Base-by-base conservation (phyloP, 352 stramenopile species). In the Globisporangium heterothallicum region DNA sequence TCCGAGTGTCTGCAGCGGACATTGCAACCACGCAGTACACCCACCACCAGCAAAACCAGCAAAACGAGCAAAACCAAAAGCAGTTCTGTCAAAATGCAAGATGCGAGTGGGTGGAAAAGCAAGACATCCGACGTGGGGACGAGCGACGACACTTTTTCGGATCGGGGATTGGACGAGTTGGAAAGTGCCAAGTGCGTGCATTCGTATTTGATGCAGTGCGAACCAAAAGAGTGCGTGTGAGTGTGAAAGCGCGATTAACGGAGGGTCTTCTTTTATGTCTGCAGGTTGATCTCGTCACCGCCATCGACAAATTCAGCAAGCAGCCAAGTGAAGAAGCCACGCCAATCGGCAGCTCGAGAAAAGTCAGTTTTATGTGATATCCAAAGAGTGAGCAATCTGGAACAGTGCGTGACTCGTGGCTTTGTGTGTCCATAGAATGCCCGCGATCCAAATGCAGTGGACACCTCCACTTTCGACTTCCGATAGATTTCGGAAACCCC, bases 381-480 rank as follows among this genome's bases (percentile, higher is more conserved):
- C n/a, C n/a, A n/a, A n/a, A n/a, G n/a, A n/a, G n/a, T n/a, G 7
- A 13, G 21, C 43, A 42, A 25, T 6, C 27, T 25, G 25, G 32
- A n/a, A 42, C 24, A 21, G 22, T 9, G 49, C 10, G 25, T 36
- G 24, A 27, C 52, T 13, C 36, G 24, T 53, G 25, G 48, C 1
- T 24, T 46, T 14, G 16, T 40, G 14, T 14, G 21, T 35, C 21
- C 10, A 0, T 46, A 87, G 70, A 18, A 87, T 85, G 76, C 71
- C 72, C 42, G 69, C 69, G 18, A 85, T 85, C 32, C 76, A 64
- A 30, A 87, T 85, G 76, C 70, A 84, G 34, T 84, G 75, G 75
- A 78, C 72, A 32, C 69, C 66, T 14, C 62, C 59, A 16, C 55
- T 10, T 42, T 14, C 53, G 49, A 19, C 52, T 44, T 32, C 47